Conservation (phyloP, 257 asterid species). For the Leptodermis oblonga region DNA sequence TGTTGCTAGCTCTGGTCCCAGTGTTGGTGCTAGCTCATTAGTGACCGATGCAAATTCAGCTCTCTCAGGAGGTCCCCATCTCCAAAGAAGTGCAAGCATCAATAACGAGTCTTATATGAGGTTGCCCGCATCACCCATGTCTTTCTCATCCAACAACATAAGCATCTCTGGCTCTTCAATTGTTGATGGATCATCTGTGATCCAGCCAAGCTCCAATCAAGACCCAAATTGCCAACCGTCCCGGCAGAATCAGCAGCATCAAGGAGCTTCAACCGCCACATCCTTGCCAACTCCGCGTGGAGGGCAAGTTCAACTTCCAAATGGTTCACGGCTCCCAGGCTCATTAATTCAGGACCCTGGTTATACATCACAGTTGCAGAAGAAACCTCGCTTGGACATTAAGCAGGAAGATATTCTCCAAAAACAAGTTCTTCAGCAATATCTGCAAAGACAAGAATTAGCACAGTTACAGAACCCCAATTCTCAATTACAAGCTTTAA, state of each 20-base stretch:
- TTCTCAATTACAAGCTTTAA: conserved; percentile 74
- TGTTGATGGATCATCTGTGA: conserved; percentile 74
- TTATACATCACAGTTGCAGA: conserved; percentile 63
- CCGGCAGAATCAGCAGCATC: conserved; percentile 64
- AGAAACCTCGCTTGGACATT: conserved; percentile 88
- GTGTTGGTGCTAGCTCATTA: conserved; percentile 94
- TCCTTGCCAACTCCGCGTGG: conserved; percentile 63
- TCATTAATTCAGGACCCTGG: conserved; percentile 68
- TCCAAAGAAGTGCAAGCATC: conserved; percentile 88
- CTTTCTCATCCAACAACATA: conserved; percentile 84
- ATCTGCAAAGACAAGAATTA: conserved; percentile 74
- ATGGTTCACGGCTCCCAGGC: conserved; percentile 51
- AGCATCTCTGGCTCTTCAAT: conserved; percentile 84
- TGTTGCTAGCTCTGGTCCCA: conserved; percentile 75
- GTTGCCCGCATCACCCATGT: conserved; percentile 92
- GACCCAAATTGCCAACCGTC: conserved; percentile 55
- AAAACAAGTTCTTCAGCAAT: conserved; percentile 83
- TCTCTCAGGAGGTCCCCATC: conserved; percentile 80
- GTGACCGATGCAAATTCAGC: conserved; percentile 98
- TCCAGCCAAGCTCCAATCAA: conserved; percentile 68
- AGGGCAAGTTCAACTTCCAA: conserved; percentile 61
- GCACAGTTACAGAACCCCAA: conserved; percentile 64
- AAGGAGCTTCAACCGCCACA: conserved; percentile 77
- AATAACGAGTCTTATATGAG: conserved; percentile 93
- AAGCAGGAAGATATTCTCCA: conserved; percentile 83